Evolutionary conservation across 805 yeast species (phyloP), one percentile per base, ranked within the genome.

Genomic region (Candida pini): DNA sequence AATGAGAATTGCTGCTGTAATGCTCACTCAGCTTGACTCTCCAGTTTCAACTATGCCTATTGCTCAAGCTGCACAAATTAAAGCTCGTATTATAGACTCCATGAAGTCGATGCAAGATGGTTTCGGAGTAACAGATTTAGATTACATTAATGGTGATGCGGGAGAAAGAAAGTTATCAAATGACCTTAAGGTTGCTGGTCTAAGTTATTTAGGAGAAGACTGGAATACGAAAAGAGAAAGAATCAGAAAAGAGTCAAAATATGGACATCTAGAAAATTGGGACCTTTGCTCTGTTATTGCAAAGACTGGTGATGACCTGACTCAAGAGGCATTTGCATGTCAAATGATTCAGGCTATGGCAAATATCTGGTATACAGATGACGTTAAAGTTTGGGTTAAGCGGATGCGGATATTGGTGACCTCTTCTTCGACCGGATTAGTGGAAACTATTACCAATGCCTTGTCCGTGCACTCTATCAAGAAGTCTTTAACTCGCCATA

Each of bases 271-370:
- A 21, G 84, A 81, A 18, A 84, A 87, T 54, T 92, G 98, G 98
- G 97, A 92, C 43, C 58, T 92, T 26, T 87, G 90, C 45, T 89
- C 97, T 1, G 96, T 90, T 3, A 92, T 92, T 54, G 96, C 94
- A 9, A 92, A 92, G 54, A 90, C 95, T 20, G 98, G 98, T 23
- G 90, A 84, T 51, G 98, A 92, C 61, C 59, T 92, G 33, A 83
- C 96, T 17, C 98, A 92, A 56, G 98, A 92, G 58, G 96, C 98
- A 0, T 88, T 92, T 67, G 98, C 98, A 0, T 88, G 96, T 43
- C 98, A 92, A 56, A 58, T 92, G 28, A 90, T 92, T 33, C 81
- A 83, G 41, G 81, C 95, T 17, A 85, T 90, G 62, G 78, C 95
- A 1, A 76, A 76, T 33, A 77, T 87, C 28, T 92, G 97, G 97